Percentiles rank a stretch among this genome's conserved stretches.
These are phyloP conservation scores for Diversispora eburnea DNA, from an alignment of 192 early-diverging fungal genomes.

Conservation along the genomic window DNA sequence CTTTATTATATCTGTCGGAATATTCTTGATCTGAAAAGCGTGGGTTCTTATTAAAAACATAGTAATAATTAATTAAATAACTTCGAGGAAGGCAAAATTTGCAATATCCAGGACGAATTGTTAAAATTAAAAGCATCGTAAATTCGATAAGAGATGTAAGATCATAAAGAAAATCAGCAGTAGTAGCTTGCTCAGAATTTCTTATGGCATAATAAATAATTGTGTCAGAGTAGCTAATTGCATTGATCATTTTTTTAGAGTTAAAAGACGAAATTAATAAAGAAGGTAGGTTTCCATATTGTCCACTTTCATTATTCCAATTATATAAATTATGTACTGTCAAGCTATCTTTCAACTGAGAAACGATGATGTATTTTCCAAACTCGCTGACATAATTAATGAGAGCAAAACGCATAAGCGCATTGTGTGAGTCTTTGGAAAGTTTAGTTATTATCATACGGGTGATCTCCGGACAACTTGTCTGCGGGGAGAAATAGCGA, in stretches of 20 bases:
- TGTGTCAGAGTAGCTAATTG: neutral
- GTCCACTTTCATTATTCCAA: neutral
- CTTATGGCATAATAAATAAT: constrained; percentile 18
- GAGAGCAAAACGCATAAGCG: neutral
- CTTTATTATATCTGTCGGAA: neutral
- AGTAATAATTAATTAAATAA: constrained; percentile 19
- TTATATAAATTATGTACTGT: no score
- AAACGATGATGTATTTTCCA: no score
- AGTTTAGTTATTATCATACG: neutral
- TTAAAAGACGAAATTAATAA: neutral
- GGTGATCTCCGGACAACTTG: constrained; percentile 17
- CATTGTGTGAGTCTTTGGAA: neutral
- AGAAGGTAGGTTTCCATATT: constrained; percentile 11
- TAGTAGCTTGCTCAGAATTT: neutral
- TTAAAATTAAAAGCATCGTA: constrained; percentile 1
- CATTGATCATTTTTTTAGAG: neutral
- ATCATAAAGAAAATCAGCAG: neutral
- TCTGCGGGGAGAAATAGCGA: constrained; percentile 19
- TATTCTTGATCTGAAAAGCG: neutral
- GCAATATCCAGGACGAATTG: neutral
- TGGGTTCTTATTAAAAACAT: neutral
- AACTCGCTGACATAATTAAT: neutral
- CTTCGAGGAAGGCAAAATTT: constrained; percentile 12
- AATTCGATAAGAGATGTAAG: constrained; percentile 24
- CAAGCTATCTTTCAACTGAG: no score